Evolutionary conservation across 768 basidiomycete species (phyloP), one percentile per base, ranked within the genome.

Genomic region (Suillus plorans): DNA sequence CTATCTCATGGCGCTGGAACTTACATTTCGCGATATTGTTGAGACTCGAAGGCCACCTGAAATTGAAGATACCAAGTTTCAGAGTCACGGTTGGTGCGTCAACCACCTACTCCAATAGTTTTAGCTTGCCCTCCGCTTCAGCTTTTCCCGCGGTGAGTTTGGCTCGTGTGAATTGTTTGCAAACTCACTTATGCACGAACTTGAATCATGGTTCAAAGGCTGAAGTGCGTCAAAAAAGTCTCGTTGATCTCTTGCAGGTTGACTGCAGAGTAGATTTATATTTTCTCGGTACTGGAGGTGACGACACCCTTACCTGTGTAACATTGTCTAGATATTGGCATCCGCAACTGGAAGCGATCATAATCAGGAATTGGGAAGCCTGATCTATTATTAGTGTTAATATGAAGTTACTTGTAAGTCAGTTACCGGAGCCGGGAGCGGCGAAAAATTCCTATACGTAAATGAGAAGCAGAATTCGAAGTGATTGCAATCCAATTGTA

Each of bases 241-340:
- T 91, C 84, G 69, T 91, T 91, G 63, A 92, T 81, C 0, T 89
- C 90, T 69, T 91, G 89, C 0, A 90, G 90, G 70, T 93, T 92
- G 28, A 92, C 90, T 81, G 71, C 36, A 31, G 20, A 53, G 12
- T 28, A 12, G 12, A 31, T 25, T 25, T 39, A 8, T 8, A 22
- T 16, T 57, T 5, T 57, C 14, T 58, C 37, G 10, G 31, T 56
- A 53, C 6, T 3, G 52, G 22, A 39, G 28, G 18, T 1, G 4
- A 0, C 4, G 5, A 0, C 4, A 39, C 36, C 5, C 63, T 61
- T 45, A 85, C 84, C 86, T 1, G 88, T 89, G 69, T 86, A 89
- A 68, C 86, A 87, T 64, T 87, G 78, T 1, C 87, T 86, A 0
- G 81, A 87, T 79, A 67, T 86, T 76, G 1, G 82, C 86, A 62